Conservation (phyloP, 768 basidiomycete genomes). For the Hygrophoropsis aurantiaca region DNA sequence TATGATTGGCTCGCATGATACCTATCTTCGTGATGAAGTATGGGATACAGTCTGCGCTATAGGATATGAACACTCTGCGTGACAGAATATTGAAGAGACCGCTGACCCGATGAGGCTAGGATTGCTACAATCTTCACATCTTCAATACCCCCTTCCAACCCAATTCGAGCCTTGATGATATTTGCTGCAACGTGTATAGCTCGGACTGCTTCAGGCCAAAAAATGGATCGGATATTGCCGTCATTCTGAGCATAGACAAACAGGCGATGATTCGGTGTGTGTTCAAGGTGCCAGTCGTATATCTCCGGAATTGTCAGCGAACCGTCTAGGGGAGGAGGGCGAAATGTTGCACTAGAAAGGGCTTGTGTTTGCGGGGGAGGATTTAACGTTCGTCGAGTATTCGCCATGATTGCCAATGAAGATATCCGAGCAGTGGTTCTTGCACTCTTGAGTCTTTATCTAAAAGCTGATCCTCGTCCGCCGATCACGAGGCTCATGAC, state of each 20-base stretch:
- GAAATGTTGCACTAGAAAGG: no score
- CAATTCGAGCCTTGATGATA: no score
- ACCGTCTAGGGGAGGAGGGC: conserved; percentile 20
- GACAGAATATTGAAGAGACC: no score
- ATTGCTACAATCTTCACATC: conserved; percentile 21
- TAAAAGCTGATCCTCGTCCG: no score
- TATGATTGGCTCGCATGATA: conserved; percentile 40
- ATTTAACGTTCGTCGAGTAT: no score
- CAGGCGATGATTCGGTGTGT: conserved; percentile 32
- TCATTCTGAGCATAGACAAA: conserved; percentile 18
- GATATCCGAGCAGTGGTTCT: no score
- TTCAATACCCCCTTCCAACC: conserved; percentile 1
- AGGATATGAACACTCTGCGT: no score
- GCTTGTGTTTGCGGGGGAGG: no score
- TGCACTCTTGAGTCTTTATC: no score
- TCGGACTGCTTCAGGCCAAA: background rate
- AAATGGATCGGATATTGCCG: background rate
- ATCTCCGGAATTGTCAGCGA: conserved; percentile 31
- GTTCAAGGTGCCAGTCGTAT: conserved; percentile 32
- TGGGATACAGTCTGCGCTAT: conserved; percentile 28
- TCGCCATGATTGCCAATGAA: no score
- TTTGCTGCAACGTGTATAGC: background rate
- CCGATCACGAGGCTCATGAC: no score
- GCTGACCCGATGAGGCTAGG: conserved; percentile 13
- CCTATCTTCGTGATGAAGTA: conserved; percentile 34